These are phyloP conservation scores for Entomophthora muscae DNA, from an alignment of 371 early-diverging fungal genomes.

Conservation along the genomic window DNA sequence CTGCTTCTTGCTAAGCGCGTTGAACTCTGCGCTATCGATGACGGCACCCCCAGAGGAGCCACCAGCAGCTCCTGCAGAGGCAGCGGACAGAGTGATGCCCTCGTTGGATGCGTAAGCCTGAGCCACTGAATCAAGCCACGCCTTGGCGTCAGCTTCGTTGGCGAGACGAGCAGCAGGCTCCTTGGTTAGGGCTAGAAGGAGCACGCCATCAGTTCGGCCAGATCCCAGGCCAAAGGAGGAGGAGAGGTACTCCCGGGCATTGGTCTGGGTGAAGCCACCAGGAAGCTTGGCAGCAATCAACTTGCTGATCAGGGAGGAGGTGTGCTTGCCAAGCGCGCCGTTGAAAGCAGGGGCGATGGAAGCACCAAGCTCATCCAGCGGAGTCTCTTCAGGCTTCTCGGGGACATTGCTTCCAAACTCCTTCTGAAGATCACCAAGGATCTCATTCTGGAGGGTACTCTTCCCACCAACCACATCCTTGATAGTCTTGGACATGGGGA, in stretches of 20 bases:
- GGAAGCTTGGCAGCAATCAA: conserved; percentile 85
- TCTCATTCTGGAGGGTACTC: conserved; percentile 88
- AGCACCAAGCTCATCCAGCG: too few species aligned
- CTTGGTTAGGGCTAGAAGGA: too few species aligned
- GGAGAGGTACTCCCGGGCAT: conserved; percentile 54
- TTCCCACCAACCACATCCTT: conserved; percentile 91
- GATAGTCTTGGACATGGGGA: conserved; percentile 61
- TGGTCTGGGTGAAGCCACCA: too few species aligned
- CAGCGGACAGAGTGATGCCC: conserved; percentile 50
- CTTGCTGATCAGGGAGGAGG: too few species aligned
- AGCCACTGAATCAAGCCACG: conserved; percentile 67
- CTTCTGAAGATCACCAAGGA: too few species aligned
- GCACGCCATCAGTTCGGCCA: conserved; percentile 70
- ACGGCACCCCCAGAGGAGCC: conserved; percentile 66
- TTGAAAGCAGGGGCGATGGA: conserved; percentile 39
- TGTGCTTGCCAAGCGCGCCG: conserved; percentile 74
- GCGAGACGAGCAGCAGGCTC: too few species aligned
- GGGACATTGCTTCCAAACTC: too few species aligned
- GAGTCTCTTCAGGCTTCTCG: too few species aligned
- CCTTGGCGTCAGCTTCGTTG: too few species aligned
- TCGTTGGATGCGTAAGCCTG: conserved; percentile 64
- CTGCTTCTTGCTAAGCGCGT: conserved; percentile 65
- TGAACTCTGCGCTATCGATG: conserved; percentile 78
- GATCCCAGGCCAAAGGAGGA: conserved; percentile 72
- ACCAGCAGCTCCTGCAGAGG: conserved; percentile 30